phyloP scores from a whole-genome alignment of 768 basidiomycete species.

The Hericium alpestre region DNA sequence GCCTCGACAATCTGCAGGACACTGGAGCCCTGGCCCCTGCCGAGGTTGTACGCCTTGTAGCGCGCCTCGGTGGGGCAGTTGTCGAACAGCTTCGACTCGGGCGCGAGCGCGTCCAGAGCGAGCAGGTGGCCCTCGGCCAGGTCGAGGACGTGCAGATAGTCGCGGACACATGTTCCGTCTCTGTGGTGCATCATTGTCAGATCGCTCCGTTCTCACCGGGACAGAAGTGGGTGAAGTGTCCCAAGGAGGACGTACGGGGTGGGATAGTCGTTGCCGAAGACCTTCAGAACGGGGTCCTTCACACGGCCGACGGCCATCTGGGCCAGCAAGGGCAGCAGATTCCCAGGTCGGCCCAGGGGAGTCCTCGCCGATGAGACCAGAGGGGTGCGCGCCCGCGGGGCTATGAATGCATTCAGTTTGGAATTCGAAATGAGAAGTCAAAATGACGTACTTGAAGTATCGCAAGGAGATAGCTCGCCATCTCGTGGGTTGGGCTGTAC shows the following conservation, averaged over 20 bases:
- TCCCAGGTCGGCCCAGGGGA: conserved; percentile 89
- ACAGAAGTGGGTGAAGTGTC: not conserved
- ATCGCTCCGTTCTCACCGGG: not conserved
- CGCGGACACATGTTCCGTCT: conserved; percentile 96
- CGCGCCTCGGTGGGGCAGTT: conserved; percentile 41
- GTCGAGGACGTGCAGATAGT: conserved; percentile 90
- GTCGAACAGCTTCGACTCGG: conserved; percentile 52
- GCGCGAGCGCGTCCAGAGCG: conserved; percentile 73
- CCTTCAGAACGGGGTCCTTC: conserved; percentile 45
- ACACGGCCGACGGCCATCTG: conserved; percentile 92
- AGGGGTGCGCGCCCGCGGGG: conserved; percentile 97
- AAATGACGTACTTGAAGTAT: conserved; percentile 83
- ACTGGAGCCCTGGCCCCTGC: conserved; percentile 84
- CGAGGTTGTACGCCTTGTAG: conserved; percentile 94
- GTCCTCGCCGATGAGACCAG: conserved; percentile 93
- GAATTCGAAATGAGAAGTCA: not conserved
- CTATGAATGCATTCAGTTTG: conserved; percentile 27
- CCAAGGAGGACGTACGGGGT: conserved; percentile 48
- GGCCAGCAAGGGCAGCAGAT: conserved; percentile 84
- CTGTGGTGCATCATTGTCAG: conserved; percentile 26
- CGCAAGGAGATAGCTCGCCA: conserved; percentile 84
- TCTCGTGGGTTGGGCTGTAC: conserved; percentile 49
- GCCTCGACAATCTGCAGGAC: conserved; percentile 92
- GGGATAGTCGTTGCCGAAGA: conserved; percentile 96
- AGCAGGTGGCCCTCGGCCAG: conserved; percentile 89